Conservation (phyloP, 345 rosid genomes). For the Anacardium occidentale region DNA sequence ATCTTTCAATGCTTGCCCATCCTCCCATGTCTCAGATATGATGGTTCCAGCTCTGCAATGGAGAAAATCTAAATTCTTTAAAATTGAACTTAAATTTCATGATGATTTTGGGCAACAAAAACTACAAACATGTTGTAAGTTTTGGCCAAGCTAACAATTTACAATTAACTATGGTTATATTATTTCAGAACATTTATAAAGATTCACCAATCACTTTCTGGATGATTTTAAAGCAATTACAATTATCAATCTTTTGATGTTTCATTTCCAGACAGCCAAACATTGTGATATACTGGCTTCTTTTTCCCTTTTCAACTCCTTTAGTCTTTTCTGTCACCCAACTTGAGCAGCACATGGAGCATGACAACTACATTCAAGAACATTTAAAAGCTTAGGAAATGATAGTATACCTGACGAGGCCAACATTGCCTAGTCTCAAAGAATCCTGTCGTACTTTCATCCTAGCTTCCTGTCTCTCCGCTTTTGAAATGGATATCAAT, state of each 20-base stretch:
- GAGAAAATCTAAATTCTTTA: constrained; percentile 16
- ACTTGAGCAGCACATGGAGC: not conserved
- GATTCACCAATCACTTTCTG: not conserved
- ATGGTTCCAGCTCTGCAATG: constrained; percentile 90
- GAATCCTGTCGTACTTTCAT: constrained; percentile 95
- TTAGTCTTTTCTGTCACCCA: constrained; percentile 3
- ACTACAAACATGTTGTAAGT: not conserved
- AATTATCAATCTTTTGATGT: not conserved
- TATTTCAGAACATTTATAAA: not conserved
- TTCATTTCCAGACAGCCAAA: not conserved
- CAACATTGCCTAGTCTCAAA: constrained; percentile 93
- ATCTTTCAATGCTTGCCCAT: constrained; percentile 94
- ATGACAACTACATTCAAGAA: not conserved
- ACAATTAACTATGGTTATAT: too few species aligned
- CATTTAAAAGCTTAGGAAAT: constrained; percentile 12
- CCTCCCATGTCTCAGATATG: constrained; percentile 99
- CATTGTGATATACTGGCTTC: not conserved
- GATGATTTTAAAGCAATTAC: not conserved
- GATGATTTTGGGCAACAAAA: not conserved
- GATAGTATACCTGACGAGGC: constrained; percentile 74
- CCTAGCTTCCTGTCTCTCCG: constrained; percentile 98
- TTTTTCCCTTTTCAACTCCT: not conserved
- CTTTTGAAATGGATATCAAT: constrained; percentile 91
- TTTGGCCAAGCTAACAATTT: not conserved
- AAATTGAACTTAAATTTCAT: not conserved